These are phyloP conservation scores for Ascosphaera pollenicola DNA, from an alignment of 2,329 filamentous ascomycete genomes.

Conservation along the genomic window DNA sequence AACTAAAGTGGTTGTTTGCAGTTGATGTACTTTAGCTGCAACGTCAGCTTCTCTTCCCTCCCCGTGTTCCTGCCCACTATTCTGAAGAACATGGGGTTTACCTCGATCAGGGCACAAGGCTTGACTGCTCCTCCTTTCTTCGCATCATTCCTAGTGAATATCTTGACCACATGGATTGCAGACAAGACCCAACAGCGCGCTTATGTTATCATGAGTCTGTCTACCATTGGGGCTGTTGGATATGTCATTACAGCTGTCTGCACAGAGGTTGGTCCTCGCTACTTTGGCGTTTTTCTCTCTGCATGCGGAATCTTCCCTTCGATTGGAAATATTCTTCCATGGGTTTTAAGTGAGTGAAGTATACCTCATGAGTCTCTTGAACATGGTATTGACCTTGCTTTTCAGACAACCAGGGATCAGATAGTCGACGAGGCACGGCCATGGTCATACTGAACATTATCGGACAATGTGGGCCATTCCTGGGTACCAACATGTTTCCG, in stretches of 20 bases:
- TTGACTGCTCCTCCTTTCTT: conserved; percentile 52
- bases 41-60: conserved; percentile 42
- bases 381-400: neutral
- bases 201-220: conserved; percentile 33
- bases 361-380: neutral
- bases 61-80: conserved; percentile 44
- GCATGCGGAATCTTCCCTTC: conserved; percentile 42
- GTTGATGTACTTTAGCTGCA: conserved; percentile 37
- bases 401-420: conserved; percentile 43
- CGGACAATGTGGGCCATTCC: conserved; percentile 40
- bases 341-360: conserved; percentile 30
- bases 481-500: conserved; percentile 44
- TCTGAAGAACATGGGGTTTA: conserved; percentile 44
- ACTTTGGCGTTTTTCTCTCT: conserved; percentile 31
- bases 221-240: conserved; percentile 34
- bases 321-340: conserved; percentile 49
- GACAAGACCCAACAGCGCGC: conserved; percentile 44
- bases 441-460: conserved; percentile 47
- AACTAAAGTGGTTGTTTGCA: conserved; percentile 4
- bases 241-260: conserved; percentile 43
- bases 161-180: conserved; percentile 40
- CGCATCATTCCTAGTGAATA: conserved; percentile 39
- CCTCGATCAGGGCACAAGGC: conserved; percentile 43
- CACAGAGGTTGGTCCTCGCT: conserved; percentile 26
- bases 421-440: conserved; percentile 42